Base-by-base conservation (phyloP, 129 eudicot genomes). In the Flaveria linearis region DNA sequence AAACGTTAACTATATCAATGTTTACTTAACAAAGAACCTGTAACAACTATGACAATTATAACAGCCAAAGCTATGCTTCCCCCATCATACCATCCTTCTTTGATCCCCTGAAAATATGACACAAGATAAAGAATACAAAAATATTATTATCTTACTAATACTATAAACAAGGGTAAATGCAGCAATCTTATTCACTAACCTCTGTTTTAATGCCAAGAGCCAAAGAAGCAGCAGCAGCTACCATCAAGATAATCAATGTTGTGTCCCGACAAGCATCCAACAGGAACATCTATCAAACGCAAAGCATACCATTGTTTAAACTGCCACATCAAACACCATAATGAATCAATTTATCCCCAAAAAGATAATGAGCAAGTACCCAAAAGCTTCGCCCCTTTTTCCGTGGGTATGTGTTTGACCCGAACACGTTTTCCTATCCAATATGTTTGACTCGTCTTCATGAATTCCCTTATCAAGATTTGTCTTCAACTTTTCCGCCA, bases 21-120 rank as follows among this genome's bases (percentile, higher is more conserved):
- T 55, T 55, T 33, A 58, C 45, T 51, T 71, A 58, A 79, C 70
- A 18, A 68, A 71, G 81, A 88, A 93, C 98, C 98, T 87, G 98
- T 93, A 62, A 93, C 96, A 42, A 81, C 80, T 33, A 93, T 93
- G 73, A 93, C 98, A 47, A 93, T 89, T n/a, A 93, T 74, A 47
- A 93, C 98, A 4, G 98, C 98, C 81, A 93, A 60, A 7, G 94
- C 91, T 82, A 93, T 93, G 86, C 98, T 93, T 74, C 96, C 98
- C 1, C 98, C 98, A 82, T 93, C 98, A 82, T 93, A 93, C 98
- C 98, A 93, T 28, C 98, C 98, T 85, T 93, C 85, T 85, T 93
- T 78, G 9, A 90, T 88, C 76, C 98, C 98, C 98, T 93, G 75
- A 13, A 80, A 39, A 67, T 57, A 80, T 2, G 15, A 67, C 45